A percentile compares a stretch with the other conserved stretches of the same genome.
Evolutionary conservation across 169 alveolate species (phyloP).

Genomic region (Babesia sp.): DNA sequence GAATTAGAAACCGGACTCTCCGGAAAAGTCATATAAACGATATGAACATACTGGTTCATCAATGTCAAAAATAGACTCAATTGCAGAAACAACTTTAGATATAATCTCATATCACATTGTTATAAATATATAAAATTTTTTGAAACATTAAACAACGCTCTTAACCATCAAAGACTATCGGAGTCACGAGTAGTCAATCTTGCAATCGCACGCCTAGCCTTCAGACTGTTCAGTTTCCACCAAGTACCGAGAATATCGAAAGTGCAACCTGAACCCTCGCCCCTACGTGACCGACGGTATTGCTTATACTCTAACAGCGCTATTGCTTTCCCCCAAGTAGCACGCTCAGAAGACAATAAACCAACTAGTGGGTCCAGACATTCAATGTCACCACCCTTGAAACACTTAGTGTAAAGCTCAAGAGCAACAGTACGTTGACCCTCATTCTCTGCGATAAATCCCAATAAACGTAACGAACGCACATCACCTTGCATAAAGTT

Average conservation of each 20-base stretch:
- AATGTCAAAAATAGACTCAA: too few relatives aligned
- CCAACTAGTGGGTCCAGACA: constrained; percentile 48
- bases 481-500: constrained; percentile 43
- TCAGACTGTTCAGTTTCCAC: constrained; percentile 11
- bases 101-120: too few relatives aligned
- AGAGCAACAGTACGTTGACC: constrained; percentile 21
- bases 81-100: too few relatives aligned
- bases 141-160: too few relatives aligned
- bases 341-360: not conserved
- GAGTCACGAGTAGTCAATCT: constrained; percentile 1
- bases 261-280: not conserved
- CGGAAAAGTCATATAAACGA: constrained; percentile 7
- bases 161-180: constrained; percentile 3
- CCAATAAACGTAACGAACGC: constrained; percentile 24
- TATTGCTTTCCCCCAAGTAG: constrained; percentile 32
- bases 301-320: constrained; percentile 50
- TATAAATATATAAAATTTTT: too few relatives aligned
- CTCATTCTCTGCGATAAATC: constrained; percentile 11
- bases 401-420: constrained; percentile 52
- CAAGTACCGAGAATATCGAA: constrained; percentile 12
- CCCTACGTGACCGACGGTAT: constrained; percentile 30
- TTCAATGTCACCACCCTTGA: constrained; percentile 56
- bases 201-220: constrained; percentile 15
- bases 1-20: constrained; percentile 64
- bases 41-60: too few relatives aligned